Percentiles rank a stretch among this genome's conserved stretches.
phyloP scores from a whole-genome alignment of 148 eudicot species.

The Arctostaphylos glauca region DNA sequence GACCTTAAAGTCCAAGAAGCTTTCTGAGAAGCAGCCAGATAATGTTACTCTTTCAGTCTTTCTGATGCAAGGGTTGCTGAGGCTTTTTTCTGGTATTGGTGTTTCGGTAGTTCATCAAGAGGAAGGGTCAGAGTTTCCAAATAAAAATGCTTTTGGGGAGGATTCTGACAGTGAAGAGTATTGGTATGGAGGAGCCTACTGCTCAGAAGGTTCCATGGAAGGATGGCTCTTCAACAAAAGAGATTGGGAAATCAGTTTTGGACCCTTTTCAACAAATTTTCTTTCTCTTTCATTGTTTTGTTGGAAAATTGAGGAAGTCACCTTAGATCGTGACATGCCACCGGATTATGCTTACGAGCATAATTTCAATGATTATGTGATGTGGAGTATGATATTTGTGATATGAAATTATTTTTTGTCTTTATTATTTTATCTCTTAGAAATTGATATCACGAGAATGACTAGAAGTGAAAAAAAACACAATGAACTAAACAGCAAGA shows the following conservation, averaged over 20 bases:
- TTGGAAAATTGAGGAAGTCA: no score
- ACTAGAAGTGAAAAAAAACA: no score
- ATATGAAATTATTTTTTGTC: no score
- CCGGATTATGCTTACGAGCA: no score
- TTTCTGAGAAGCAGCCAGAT: background rate
- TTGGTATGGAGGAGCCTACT: background rate
- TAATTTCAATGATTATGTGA: no score
- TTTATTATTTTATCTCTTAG: no score
- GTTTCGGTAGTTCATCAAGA: background rate
- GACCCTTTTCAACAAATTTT: background rate
- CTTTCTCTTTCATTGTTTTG: no score
- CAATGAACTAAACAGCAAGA: no score
- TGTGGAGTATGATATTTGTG: no score
- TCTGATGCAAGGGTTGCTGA: background rate
- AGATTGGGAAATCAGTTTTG: constrained; percentile 2
- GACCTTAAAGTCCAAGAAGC: background rate
- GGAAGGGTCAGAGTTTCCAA: background rate
- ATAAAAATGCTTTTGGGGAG: background rate
- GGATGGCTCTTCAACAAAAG: background rate
- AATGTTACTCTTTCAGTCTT: background rate
- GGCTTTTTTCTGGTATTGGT: background rate
- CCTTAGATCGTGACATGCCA: no score
- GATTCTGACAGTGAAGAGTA: background rate
- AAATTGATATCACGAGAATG: no score
- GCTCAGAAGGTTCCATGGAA: background rate